Conservation (phyloP, 2,329 filamentous ascomycete species). For the Cladosporium sp. region DNA sequence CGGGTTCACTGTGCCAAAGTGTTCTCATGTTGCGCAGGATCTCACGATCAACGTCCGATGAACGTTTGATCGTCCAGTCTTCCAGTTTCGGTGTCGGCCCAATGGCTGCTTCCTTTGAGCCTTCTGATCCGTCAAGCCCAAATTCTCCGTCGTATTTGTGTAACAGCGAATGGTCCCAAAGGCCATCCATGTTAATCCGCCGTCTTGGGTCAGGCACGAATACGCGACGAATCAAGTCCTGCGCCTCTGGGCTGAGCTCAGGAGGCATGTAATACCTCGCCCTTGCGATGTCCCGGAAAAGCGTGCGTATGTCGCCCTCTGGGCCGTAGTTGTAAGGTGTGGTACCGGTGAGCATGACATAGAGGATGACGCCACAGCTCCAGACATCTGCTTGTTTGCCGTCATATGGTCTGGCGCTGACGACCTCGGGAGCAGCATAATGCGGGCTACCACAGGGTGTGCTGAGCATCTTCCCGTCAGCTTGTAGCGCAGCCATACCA, state of each 20-base stretch:
- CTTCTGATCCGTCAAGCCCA: constrained; percentile 58
- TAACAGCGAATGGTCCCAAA: constrained; percentile 84
- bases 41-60: constrained; percentile 70
- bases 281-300: constrained; percentile 56
- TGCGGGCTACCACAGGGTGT: constrained; percentile 96
- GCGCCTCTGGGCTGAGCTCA: constrained; percentile 59
- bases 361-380: constrained; percentile 89
- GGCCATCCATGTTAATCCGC: constrained; percentile 72
- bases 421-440: constrained; percentile 90
- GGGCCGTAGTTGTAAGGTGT: constrained; percentile 71
- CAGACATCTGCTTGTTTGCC: constrained; percentile 88
- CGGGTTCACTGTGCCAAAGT: constrained; percentile 81
- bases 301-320: constrained; percentile 55
- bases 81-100: constrained; percentile 54
- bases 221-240: constrained; percentile 74
- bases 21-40: constrained; percentile 81
- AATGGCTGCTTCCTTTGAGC: constrained; percentile 43
- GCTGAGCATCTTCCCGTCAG: constrained; percentile 68
- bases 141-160: constrained; percentile 71
- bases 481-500: constrained; percentile 93
- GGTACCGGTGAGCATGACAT: constrained; percentile 75
- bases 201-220: constrained; percentile 71
- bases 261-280: constrained; percentile 46
- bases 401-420: constrained; percentile 70
- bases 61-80: constrained; percentile 57